phyloP scores from a whole-genome alignment of 345 rosid genomes.

The Acer saccharum region DNA sequence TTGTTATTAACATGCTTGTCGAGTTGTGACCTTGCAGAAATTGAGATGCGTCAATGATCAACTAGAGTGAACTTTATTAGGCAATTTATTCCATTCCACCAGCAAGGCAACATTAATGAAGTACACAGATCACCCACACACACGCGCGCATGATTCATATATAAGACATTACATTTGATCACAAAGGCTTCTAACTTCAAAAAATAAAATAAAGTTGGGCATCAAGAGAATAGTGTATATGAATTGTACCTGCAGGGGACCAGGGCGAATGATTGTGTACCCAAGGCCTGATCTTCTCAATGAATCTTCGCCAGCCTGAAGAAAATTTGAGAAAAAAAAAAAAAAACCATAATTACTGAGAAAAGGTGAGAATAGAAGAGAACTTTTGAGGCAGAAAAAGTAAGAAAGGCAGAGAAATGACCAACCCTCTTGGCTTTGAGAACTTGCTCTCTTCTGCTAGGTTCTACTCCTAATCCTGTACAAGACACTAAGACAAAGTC shows the following conservation, averaged over 20 bases:
- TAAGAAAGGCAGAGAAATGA: slow-evolving; percentile 12
- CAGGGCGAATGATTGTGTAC: slow-evolving; percentile 92
- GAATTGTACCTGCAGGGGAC: slow-evolving; percentile 71
- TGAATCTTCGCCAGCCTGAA: slow-evolving; percentile 92
- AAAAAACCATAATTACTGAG: not conserved
- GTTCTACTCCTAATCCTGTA: slow-evolving; percentile 86
- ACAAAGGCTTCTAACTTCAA: not conserved
- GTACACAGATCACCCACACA: not conserved
- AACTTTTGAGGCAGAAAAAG: not conserved
- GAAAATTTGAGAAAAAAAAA: slow-evolving; percentile 13
- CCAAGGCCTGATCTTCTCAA: slow-evolving; percentile 95
- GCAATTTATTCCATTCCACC: not conserved
- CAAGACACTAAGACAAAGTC: slow-evolving; percentile 89
- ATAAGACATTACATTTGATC: not conserved
- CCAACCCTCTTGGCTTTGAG: slow-evolving; percentile 88
- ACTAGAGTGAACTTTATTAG: not conserved
- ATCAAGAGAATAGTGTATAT: not conserved
- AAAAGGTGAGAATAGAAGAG: slow-evolving; percentile 10
- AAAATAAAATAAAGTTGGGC: not conserved
- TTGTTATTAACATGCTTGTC: not conserved
- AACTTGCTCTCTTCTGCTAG: slow-evolving; percentile 90
- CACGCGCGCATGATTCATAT: not conserved
- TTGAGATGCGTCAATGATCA: not conserved
- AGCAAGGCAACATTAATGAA: not conserved
- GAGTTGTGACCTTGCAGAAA: not conserved